These are phyloP conservation scores for Halteria grandinella DNA, from an alignment of 73 alveolate species.

Conservation along the genomic window DNA sequence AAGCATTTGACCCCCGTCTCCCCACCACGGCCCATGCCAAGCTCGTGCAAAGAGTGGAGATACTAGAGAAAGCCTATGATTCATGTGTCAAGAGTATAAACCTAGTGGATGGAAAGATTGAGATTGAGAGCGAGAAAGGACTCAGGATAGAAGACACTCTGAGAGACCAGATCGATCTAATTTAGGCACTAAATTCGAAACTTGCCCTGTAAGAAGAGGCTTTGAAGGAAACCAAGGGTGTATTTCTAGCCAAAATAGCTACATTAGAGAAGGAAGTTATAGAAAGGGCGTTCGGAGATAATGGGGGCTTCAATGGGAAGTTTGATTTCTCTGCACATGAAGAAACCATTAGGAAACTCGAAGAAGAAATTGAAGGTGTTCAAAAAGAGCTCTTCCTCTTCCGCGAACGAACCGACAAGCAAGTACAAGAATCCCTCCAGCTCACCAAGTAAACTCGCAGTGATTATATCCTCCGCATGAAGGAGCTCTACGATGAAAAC, in stretches of 20 bases:
- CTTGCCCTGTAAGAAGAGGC: conserved; percentile 32
- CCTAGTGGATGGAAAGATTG: conserved; percentile 30
- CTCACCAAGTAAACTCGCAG: conserved; percentile 39
- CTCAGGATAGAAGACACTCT: conserved; percentile 42
- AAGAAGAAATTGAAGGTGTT: conserved; percentile 55
- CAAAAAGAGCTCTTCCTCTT: conserved; percentile 61
- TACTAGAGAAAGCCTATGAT: conserved; percentile 42
- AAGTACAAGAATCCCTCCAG: conserved; percentile 22
- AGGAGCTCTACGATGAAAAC: conserved; percentile 51
- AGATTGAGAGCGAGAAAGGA: conserved; percentile 13
- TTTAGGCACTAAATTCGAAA: conserved; percentile 49
- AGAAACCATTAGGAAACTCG: conserved; percentile 53
- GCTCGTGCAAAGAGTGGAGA: conserved; percentile 31
- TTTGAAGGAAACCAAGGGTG: conserved; percentile 31
- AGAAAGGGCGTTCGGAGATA: conserved; percentile 29
- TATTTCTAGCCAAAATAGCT: conserved; percentile 15
- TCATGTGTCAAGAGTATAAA: conserved; percentile 1
- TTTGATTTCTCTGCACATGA: conserved; percentile 62
- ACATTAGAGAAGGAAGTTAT: conserved; percentile 40
- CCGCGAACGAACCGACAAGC: conserved; percentile 41
- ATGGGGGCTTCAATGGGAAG: conserved; percentile 30
- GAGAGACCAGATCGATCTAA: conserved; percentile 58
- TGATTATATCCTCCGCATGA: conserved; percentile 50
- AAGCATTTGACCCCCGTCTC: too few species aligned
- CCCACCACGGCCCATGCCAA: too few species aligned